phyloP scores from a whole-genome alignment of 495 filamentous ascomycete species.

The Penicillium maclennaniae region DNA sequence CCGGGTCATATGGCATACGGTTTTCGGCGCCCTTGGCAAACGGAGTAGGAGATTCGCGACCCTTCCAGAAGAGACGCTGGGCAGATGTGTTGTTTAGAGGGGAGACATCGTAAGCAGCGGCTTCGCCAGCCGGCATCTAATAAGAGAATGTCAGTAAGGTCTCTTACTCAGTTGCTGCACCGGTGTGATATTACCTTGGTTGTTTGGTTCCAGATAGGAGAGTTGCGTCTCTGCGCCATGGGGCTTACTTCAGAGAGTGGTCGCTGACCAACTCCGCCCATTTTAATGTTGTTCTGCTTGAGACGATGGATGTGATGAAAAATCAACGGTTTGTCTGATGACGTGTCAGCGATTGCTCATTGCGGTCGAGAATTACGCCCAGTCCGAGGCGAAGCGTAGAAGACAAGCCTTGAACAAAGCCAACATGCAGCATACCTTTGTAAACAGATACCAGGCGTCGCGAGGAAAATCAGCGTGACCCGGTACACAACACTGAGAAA shows the following conservation, averaged over 20 bases:
- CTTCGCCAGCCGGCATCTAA: conserved; percentile 56
- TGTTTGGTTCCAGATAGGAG: conserved; percentile 69
- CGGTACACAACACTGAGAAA: conserved; percentile 12
- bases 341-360: conserved; percentile 14
- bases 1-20: conserved; percentile 52
- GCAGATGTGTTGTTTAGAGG: conserved; percentile 64
- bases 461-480: conserved; percentile 18
- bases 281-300: conserved; percentile 21
- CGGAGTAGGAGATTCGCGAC: conserved; percentile 59
- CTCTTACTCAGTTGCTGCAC: conserved; percentile 4
- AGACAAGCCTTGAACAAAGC: not conserved
- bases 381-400: conserved; percentile 1
- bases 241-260: conserved; percentile 55
- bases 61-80: conserved; percentile 82
- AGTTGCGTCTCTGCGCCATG: conserved; percentile 61
- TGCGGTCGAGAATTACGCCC: not conserved
- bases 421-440: conserved; percentile 21
- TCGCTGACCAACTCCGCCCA: conserved; percentile 42
- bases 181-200: conserved; percentile 50
- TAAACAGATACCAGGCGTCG: conserved; percentile 15
- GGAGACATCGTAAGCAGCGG: conserved; percentile 72
- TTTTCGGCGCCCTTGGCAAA: conserved; percentile 68
- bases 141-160: conserved; percentile 26
- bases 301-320: not conserved
- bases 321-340: conserved; percentile 7